Percentiles rank a stretch among this genome's conserved stretches.
phyloP scores from a whole-genome alignment of 23 red algal genomes.

The Porphyridium purpureum region DNA sequence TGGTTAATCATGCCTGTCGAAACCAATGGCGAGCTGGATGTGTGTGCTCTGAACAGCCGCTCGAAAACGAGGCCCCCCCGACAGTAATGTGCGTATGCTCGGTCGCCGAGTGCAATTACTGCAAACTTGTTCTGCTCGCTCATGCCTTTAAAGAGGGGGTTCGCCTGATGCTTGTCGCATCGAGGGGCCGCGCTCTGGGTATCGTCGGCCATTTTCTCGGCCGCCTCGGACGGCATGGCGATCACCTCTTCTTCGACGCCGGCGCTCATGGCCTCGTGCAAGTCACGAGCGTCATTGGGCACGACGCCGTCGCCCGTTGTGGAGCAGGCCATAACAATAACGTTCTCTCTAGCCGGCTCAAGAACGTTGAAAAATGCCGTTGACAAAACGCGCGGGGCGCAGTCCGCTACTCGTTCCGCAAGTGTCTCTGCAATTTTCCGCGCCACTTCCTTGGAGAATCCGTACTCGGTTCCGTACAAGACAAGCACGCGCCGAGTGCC shows the following conservation, averaged over 20 bases:
- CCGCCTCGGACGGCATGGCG: too few species aligned
- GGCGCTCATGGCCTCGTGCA: constrained; percentile 21
- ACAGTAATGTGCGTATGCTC: constrained; percentile 88
- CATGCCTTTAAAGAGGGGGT: too few species aligned
- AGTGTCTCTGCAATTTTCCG: constrained; percentile 17
- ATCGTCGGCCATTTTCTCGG: too few species aligned
- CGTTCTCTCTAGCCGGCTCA: not conserved
- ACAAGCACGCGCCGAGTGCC: constrained; percentile 23
- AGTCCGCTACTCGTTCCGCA: not conserved
- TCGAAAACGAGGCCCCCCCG: constrained; percentile 22
- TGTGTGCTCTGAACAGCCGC: not conserved
- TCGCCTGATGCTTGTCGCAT: too few species aligned
- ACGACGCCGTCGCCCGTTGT: constrained; percentile 95
- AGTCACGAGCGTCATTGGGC: constrained; percentile 60
- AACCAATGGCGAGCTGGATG: not conserved
- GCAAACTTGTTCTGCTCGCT: constrained; percentile 6
- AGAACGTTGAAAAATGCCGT: not conserved
- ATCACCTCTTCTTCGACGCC: too few species aligned
- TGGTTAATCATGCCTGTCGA: constrained; percentile 4
- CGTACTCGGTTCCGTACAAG: constrained; percentile 94
- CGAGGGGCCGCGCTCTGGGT: too few species aligned
- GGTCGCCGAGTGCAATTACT: constrained; percentile 80
- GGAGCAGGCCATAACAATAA: constrained; percentile 40
- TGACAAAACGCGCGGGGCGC: not conserved
- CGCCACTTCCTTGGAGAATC: constrained; percentile 79